Conservation (phyloP, 2,329 filamentous ascomycete species). For the Fusarium agapanthi region DNA sequence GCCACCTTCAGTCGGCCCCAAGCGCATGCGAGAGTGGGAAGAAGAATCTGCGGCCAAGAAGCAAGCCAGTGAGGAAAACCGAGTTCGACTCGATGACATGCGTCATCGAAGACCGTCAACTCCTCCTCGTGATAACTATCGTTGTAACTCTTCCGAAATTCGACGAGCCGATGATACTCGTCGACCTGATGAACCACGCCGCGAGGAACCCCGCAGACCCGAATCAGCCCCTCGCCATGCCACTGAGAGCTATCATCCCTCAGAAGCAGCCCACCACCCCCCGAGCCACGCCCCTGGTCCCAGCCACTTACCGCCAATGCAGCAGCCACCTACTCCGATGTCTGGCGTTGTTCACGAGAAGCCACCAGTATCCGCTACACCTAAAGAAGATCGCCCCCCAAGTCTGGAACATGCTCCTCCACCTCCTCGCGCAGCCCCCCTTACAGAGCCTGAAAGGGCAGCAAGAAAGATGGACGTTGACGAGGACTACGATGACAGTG, state of each 20-base stretch:
- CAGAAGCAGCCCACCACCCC: constrained; percentile 85
- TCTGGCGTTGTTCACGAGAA: constrained; percentile 62
- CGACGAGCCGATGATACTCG: constrained; percentile 72
- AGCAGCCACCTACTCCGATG: constrained; percentile 62
- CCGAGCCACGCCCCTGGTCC: constrained; percentile 63
- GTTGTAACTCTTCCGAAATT: constrained; percentile 79
- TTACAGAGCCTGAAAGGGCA: constrained; percentile 78
- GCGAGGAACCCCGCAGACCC: constrained; percentile 64
- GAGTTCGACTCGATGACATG: constrained; percentile 86
- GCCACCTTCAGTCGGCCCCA: constrained; percentile 81
- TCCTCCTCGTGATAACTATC: constrained; percentile 73
- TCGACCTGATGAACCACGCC: constrained; percentile 69
- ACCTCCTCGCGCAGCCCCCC: constrained; percentile 57
- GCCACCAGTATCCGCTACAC: constrained; percentile 43
- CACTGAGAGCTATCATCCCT: constrained; percentile 87
- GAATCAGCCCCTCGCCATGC: constrained; percentile 75
- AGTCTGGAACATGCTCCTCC: constrained; percentile 46
- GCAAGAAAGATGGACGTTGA: constrained; percentile 97
- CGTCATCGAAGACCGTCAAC: constrained; percentile 81
- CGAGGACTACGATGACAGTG: constrained; percentile 96
- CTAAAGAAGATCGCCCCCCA: constrained; percentile 69
- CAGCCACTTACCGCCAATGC: constrained; percentile 70
- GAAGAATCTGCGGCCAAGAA: constrained; percentile 84
- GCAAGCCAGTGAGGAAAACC: constrained; percentile 85
- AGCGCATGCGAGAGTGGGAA: constrained; percentile 93